Base-by-base conservation (phyloP, 495 filamentous ascomycete species). In the Penicillium chermesinum region DNA sequence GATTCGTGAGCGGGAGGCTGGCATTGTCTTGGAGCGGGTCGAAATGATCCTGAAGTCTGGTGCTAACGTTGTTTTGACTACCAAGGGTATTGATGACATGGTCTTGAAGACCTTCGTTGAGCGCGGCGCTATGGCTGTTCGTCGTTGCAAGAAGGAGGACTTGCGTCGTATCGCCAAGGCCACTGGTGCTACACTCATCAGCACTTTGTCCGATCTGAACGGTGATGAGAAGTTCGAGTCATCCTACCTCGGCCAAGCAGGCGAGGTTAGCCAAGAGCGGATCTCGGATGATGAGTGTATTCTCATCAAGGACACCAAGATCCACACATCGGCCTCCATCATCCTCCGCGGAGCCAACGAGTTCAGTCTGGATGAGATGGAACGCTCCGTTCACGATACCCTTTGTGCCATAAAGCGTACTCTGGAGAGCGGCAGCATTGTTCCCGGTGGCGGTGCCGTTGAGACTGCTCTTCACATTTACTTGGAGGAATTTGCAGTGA, bases 211-310 rank as follows among this genome's bases (percentile, higher is more conserved):
- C 9, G 95, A 99, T 63, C 72, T 99, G 47, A 96, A 97, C 62
- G 93, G 93, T 42, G 94, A 99, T 67, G 93, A 99, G 76, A 87
- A 86, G 61, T 99, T 97, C 61, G 94, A 97, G 52, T 68, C 86
- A 14, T 89, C 89, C 17, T 84, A 86, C 51, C 78, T 99, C 19
- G 93, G 93, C 27, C 76, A 87, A 50, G 93, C 93, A 17, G 93
- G 97, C 59, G 94, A 97, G 69, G 93, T 99, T 50, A 77, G 84
- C 21, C 93, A 99, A 67, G 94, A 97, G 72, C 83, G 90, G 53
- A 96, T 99, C 59, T 96, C 94, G 4, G 93, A 99, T 59, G 93
- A 99, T 59, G 93, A 99, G 73, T 97, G 94, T 66, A 97, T 99
- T 52, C 71, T 99, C 49, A 81, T 99, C 63, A 95, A 91, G 75